phyloP scores from a whole-genome alignment of 1,284 basidiomycete genomes.

The Puccinia hordei region DNA sequence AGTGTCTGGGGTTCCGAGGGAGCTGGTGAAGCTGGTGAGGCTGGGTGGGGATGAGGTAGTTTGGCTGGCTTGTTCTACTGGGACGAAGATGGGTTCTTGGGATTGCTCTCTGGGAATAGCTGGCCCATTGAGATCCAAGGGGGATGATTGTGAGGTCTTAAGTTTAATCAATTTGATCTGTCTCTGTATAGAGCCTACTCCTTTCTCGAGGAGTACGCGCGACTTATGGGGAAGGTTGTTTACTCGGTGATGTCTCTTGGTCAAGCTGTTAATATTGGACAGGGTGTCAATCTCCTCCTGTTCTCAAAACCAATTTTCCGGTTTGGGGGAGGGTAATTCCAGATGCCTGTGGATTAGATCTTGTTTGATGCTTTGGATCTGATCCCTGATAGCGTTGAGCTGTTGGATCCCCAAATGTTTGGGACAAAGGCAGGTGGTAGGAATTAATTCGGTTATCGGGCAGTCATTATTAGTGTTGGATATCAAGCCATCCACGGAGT shows the following conservation, averaged over 20 bases:
- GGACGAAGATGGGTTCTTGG: not conserved
- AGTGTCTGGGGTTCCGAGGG: not conserved
- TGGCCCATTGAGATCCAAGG: not conserved
- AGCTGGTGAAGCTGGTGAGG: not conserved
- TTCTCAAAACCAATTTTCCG: slow-evolving; percentile 5
- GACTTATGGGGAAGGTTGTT: not conserved
- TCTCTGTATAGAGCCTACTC: not conserved
- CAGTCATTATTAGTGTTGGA: not conserved
- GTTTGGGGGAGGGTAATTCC: slow-evolving; percentile 20
- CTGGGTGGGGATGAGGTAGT: not conserved
- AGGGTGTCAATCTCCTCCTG: not conserved
- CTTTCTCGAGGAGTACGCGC: not conserved
- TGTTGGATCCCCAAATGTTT: slow-evolving; percentile 2
- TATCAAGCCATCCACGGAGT: not conserved
- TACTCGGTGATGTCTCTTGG: not conserved
- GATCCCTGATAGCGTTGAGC: not conserved
- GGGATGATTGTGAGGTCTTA: not conserved
- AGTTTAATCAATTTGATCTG: slow-evolving; percentile 14
- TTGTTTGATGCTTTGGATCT: slow-evolving; percentile 31
- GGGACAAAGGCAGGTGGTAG: not conserved
- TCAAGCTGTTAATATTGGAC: not conserved
- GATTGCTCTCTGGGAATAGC: not conserved
- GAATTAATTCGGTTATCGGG: not conserved
- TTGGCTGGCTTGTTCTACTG: not conserved
- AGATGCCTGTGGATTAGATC: not conserved